Evolutionary conservation across 495 filamentous ascomycete species (phyloP), one percentile per base, ranked within the genome.

Genomic region (Amphirosellinia nigrospora): DNA sequence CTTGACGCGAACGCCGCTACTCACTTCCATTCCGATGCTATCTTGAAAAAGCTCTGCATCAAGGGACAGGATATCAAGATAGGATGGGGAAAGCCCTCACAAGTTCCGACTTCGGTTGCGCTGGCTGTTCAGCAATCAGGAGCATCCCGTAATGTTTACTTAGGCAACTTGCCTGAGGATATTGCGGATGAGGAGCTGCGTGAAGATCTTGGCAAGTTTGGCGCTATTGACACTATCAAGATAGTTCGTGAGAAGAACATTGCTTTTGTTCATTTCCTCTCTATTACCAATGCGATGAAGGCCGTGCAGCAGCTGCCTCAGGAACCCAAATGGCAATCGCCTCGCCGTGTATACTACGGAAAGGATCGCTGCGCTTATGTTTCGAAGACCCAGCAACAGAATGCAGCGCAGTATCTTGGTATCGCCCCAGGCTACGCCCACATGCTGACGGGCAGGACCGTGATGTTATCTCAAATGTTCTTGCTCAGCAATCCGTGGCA

Each of bases 51-150:
- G 83, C 88, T 99, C 74, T 92, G 95, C 69, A 96, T 99, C 82
- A 92, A 94, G 78, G 96, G 96, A 26, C 96, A 98, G 80, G 96
- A 99, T 80, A 97, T 99, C 86, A 99, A 99, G 87, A 92, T 99
- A 73, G 96, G 96, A 72, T 99, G 96, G 96, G 96, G 96, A 34
- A 99, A 99, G 80, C 95, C 96, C 15, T 98, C 96, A 11, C 96
- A 97, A 83, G 96, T 99, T 5, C 96, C 96, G 4, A 98, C 96
- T 3, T 98, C 96, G 23, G 96, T 99, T 55, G 94, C 95, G 16
- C 85, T 98, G 64, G 93, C 96, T 23, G 96, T 98, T 30, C 96
- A 99, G 81, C 96, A 99, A 82, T 97, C 94, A 4, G 95, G 95
- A 38, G 96, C 96, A 19, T 98, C 96, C n/a, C 89, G 96, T 68